Base-by-base conservation (phyloP, 2,329 filamentous ascomycete species). In the Cryphonectria parasitica region DNA sequence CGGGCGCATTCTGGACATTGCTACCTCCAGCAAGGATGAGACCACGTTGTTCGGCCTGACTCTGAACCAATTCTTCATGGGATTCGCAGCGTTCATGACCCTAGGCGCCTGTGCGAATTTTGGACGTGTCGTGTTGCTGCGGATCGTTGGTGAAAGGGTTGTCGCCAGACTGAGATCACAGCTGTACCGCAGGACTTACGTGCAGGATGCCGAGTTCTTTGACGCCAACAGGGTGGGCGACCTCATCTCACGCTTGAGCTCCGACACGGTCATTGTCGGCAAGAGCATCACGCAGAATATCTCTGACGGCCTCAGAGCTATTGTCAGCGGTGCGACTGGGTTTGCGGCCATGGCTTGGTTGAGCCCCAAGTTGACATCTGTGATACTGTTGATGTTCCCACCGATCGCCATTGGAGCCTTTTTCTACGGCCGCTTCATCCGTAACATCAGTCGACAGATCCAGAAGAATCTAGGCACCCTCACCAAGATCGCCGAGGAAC, bases 131-230 rank as follows among this genome's bases (percentile, higher is more conserved):
- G 91, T 98, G 70, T 91, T 98, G 68, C 87, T 99, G 31, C 90
- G 96, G 36, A 96, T 98, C 73, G 93, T 99, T 10, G 97, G 96
- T 73, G 96, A 99, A 81, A 89, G 96, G 58, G 96, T 99, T 71
- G 96, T 99, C 68, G 91, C 95, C 15, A 89, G 95, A 75, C 86
- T 99, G 69, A 90, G 96, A 72, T 95, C 95, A 22, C 92, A 94
- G 78, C 89, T 99, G 4, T 99, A 97, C 83, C 90, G 94, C 74
- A 90, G 92, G 74, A 99, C 96, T 0, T 97, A 97, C 76, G 88
- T 96, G n/a, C 96, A 99, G 80, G 96, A 99, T 80, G 96, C 96
- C 71, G 96, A 98, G 78, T 99, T 99, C 83, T 99, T 99, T 78
- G 96, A 99, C 79, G 96, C 96, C 54, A 99, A 99, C 82, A 89